Base-by-base conservation (phyloP, 2,329 filamentous ascomycete genomes). In the Fusarium penzigii region DNA sequence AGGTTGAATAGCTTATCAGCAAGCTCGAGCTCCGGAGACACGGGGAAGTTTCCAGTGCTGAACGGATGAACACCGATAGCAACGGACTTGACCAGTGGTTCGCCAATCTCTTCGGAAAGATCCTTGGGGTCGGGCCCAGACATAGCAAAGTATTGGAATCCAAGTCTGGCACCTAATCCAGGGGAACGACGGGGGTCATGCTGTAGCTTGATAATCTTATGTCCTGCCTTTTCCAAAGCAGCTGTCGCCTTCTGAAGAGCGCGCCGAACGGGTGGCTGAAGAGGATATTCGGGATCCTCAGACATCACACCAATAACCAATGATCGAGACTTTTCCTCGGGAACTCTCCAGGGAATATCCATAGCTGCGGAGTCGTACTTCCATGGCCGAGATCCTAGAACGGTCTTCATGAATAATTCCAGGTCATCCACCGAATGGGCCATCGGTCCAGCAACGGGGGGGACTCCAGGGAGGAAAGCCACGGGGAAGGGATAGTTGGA, bases 241-340 rank as follows among this genome's bases (percentile, higher is more conserved):
- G 66, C 64, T 0, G 72, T 65, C 0, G 77, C 77, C 1, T 60
- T 65, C 6, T 75, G 67, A 2, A 84, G 53, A 1, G 76, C 70
- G 2, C 78, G 70, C 2, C 69, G 71, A 2, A 83, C 72, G 0
- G 80, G 77, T 0, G 82, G 80, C 20, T 82, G 78, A 0, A 83
- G 66, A 0, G 78, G 78, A 29, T 76, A 76, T 2, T 75, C 65
- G 0, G 72, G 67, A 55, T 82, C 77, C 42, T 78, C 76, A 2
- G 72, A 51, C 11, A 81, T 61, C 1, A 83, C 56, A 0, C 82
- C 82, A 39, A 85, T 76, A 0, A 70, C 72, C 4, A 83, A 55
- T 17, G 25, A 12, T 13, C 50, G 61, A 5, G 51, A 32, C 3
- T 40, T 45, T 17, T 25, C n/a, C 0, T 57, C 62, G 1, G 71